Evolutionary conservation across 2,329 filamentous ascomycete species (phyloP).

Genomic region (Xylaria hypoxylon): DNA sequence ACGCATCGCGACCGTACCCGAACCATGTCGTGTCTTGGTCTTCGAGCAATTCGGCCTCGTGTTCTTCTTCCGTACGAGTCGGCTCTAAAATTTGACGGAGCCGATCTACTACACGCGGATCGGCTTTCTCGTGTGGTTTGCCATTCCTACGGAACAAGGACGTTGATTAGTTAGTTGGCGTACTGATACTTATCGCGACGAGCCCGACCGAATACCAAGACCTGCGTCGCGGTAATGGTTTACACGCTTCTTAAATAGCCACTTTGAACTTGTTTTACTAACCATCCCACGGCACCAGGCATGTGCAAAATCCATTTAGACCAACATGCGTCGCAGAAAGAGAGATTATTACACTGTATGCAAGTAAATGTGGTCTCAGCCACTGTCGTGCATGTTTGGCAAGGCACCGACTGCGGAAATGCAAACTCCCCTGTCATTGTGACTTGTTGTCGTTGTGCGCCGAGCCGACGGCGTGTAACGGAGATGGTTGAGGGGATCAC

Average conservation of each 20-base stretch:
- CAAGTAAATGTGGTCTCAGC: conserved; percentile 48
- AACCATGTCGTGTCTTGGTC: conserved; percentile 53
- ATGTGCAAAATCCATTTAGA: conserved; percentile 50
- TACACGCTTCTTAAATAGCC: conserved; percentile 24
- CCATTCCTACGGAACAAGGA: conserved; percentile 47
- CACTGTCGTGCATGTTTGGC: conserved; percentile 49
- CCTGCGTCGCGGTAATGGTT: conserved; percentile 7
- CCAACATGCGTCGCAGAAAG: conserved; percentile 51
- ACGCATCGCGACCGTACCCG: conserved; percentile 50
- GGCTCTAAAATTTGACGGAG: conserved; percentile 51
- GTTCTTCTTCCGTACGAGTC: conserved; percentile 48
- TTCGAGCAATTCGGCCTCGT: conserved; percentile 49
- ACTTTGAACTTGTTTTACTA: conserved; percentile 38
- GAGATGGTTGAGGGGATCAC: conserved; percentile 22
- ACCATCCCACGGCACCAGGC: conserved; percentile 49
- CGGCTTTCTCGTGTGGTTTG: conserved; percentile 51
- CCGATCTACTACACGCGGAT: conserved; percentile 48
- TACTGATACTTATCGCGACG: not conserved
- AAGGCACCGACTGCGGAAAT: conserved; percentile 44
- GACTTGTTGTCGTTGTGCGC: conserved; percentile 24
- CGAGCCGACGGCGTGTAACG: conserved; percentile 31
- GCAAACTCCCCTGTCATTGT: conserved; percentile 35
- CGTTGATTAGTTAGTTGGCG: conserved; percentile 36
- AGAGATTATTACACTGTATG: conserved; percentile 51
- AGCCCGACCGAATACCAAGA: conserved; percentile 9